Evolutionary conservation across 2,329 filamentous ascomycete genomes (phyloP).

Genomic region (Xylaria digitata): DNA sequence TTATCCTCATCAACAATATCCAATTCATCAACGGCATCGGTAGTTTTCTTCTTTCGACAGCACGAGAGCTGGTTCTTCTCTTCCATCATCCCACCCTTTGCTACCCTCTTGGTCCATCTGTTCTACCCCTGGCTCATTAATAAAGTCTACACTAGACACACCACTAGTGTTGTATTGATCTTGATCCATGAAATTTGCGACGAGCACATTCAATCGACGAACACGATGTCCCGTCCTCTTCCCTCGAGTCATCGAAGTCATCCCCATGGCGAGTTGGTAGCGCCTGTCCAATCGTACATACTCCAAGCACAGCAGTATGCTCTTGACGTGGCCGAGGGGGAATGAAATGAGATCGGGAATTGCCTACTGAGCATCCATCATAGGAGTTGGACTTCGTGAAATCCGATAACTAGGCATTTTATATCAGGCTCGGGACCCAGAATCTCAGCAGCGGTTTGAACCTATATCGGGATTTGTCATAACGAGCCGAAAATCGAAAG

Average conservation of each 20-base stretch:
- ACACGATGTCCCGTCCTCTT: constrained; percentile 15
- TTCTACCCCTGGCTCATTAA: constrained; percentile 5
- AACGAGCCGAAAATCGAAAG: no score
- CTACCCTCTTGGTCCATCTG: constrained; percentile 12
- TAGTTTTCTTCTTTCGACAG: background rate
- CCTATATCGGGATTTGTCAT: no score
- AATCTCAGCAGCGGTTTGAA: background rate
- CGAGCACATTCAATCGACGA: background rate
- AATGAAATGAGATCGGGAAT: background rate
- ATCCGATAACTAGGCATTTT: background rate
- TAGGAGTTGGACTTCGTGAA: background rate
- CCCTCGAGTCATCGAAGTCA: constrained; percentile 18
- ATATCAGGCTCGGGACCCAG: background rate
- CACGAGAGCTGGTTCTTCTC: background rate
- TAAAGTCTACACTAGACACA: constrained; percentile 1
- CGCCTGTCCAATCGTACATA: fast-evolving
- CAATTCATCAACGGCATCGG: background rate
- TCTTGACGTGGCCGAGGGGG: background rate
- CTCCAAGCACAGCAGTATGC: background rate
- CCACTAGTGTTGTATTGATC: background rate
- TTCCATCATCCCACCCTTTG: background rate
- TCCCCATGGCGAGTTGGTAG: constrained; percentile 7
- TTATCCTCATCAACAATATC: background rate
- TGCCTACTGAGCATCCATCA: constrained; percentile 20
- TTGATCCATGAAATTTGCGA: constrained; percentile 6